Conservation (phyloP, 169 alveolate species). For the Cystoisospora suis region DNA sequence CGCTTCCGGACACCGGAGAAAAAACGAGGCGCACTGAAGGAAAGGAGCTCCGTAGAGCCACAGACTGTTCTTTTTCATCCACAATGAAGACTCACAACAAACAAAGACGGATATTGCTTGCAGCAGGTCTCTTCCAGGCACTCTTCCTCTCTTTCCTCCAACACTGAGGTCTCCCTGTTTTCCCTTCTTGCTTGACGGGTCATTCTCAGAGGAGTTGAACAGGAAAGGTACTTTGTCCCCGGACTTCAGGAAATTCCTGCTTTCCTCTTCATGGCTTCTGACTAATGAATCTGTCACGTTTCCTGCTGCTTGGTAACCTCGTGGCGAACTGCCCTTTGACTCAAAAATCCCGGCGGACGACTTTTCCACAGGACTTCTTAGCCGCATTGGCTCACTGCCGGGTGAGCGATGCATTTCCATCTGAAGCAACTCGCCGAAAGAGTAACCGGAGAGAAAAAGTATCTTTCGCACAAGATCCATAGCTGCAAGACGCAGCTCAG, state of each 20-base stretch:
- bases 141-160: no score
- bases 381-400: no score
- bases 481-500: background rate
- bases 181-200: background rate
- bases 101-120: constrained; percentile 16
- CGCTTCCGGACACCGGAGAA: background rate
- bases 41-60: constrained; percentile 9
- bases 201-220: background rate
- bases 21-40: background rate
- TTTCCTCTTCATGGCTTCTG: no score
- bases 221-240: no score
- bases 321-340: no score
- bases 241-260: no score
- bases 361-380: no score
- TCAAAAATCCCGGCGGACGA: no score
- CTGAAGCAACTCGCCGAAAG: background rate
- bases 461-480: background rate
- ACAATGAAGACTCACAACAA: background rate
- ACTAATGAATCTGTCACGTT: no score
- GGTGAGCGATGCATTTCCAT: no score
- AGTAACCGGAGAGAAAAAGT: background rate
- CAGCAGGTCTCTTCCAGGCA: background rate
- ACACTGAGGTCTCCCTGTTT: no score
- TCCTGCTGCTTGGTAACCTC: no score
- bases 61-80: background rate